Percentiles rank a stretch among this genome's conserved stretches.
Evolutionary conservation across 2,329 filamentous ascomycete genomes (phyloP).

Genomic region (Grosmannia clavigera): DNA sequence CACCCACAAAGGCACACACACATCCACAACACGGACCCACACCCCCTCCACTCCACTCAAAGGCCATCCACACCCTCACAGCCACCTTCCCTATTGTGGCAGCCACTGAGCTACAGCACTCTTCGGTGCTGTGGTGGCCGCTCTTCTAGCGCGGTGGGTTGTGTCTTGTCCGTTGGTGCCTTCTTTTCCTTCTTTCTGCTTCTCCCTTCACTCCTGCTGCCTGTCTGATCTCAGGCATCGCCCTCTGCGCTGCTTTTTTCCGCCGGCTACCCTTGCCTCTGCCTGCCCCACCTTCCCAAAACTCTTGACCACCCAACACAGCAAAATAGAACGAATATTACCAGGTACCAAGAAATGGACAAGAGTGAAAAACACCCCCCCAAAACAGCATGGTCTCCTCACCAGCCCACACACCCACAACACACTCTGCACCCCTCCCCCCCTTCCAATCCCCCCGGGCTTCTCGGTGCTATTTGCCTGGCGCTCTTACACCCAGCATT

Average conservation of each 20-base stretch:
- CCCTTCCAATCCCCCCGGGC: not conserved
- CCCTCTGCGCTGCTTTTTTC: not conserved
- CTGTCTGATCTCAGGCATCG: not conserved
- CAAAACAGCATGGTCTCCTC: not conserved
- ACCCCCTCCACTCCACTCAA: not conserved
- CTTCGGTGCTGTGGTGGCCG: constrained; percentile 5
- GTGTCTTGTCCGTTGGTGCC: not conserved
- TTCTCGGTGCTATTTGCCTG: constrained; percentile 5
- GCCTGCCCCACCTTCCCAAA: not conserved
- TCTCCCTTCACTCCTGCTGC: not conserved
- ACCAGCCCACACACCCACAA: constrained; percentile 2
- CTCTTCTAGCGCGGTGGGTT: constrained; percentile 2
- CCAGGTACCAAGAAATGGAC: not conserved
- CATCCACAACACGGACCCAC: not conserved
- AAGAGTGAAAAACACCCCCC: not conserved
- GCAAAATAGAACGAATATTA: not conserved
- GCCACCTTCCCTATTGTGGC: constrained; percentile 9
- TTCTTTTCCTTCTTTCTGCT: not conserved
- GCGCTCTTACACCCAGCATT: not conserved
- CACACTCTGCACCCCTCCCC: not conserved
- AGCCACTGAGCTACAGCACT: constrained; percentile 2
- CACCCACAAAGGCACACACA: not conserved
- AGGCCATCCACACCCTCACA: constrained; percentile 3
- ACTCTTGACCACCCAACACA: not conserved
- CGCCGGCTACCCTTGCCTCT: not conserved